Conservation (phyloP, 225 moss, liverwort and hornwort genomes). For the Physcomitrium patens region DNA sequence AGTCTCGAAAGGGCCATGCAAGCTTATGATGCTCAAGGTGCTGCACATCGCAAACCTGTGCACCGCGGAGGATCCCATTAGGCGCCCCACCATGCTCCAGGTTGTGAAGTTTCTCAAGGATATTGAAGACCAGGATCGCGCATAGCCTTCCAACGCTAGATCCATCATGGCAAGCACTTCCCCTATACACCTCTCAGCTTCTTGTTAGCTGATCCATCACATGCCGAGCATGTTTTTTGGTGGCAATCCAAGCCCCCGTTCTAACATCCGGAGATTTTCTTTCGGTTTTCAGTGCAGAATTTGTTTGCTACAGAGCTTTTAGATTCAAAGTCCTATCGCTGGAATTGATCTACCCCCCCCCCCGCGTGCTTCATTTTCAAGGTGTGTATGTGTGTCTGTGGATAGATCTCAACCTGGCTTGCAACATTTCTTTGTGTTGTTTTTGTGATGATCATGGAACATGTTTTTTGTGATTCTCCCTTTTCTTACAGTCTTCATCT, state of each 20-base stretch:
- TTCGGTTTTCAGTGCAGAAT: conserved; percentile 1
- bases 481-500: neutral
- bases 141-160: neutral
- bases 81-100: conserved; percentile 44
- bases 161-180: neutral
- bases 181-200: neutral
- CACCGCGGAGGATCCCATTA: conserved; percentile 38
- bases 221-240: too few relatives aligned
- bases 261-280: neutral
- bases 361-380: neutral
- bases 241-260: neutral
- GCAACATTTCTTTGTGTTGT: neutral
- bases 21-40: conserved; percentile 39
- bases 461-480: neutral
- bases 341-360: neutral
- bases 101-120: conserved; percentile 41
- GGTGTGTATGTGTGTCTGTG: neutral
- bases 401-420: too few relatives aligned
- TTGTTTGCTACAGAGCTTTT: neutral
- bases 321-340: neutral
- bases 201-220: neutral
- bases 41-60: conserved; percentile 39
- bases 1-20: conserved; percentile 30
- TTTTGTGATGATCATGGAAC: neutral
- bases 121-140: conserved; percentile 21